phyloP scores from a whole-genome alignment of 441 rosid species.

The Hura crepitans region DNA sequence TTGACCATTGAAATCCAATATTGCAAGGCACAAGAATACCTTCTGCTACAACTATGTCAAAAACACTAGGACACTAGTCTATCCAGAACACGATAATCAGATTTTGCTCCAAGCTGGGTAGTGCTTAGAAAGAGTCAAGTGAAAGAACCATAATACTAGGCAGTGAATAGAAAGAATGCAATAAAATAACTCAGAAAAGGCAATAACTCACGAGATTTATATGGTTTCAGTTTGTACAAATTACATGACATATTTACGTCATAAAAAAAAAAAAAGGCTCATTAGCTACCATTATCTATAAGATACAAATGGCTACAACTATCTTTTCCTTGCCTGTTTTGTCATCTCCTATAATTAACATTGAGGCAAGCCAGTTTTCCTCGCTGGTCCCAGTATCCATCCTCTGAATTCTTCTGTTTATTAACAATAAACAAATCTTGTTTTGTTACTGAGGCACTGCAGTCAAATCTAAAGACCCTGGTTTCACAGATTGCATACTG shows the following conservation, averaged over 20 bases:
- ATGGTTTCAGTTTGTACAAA: constrained; percentile 32
- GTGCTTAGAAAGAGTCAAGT: no score
- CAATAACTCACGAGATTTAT: constrained; percentile 22
- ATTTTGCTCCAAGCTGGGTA: not conserved
- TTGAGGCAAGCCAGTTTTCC: constrained; percentile 26
- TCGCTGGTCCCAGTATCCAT: constrained; percentile 26
- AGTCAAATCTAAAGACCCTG: not conserved
- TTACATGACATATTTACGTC: constrained; percentile 37
- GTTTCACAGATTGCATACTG: constrained; percentile 1
- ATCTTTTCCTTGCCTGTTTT: constrained; percentile 22
- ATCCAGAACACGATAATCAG: no score
- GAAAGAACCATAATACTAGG: no score
- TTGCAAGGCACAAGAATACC: no score
- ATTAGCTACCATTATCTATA: constrained; percentile 28
- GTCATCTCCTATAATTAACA: constrained; percentile 30
- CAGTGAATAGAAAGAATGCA: not conserved
- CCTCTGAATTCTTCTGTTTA: constrained; percentile 26
- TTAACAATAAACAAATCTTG: constrained; percentile 31
- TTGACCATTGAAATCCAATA: no score
- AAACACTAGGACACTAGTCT: no score
- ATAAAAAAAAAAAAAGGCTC: no score
- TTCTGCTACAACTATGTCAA: no score
- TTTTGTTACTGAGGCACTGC: not conserved
- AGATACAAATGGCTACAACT: constrained; percentile 39
- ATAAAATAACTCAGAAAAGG: not conserved